Conservation (phyloP, 768 basidiomycete species). For the Serpula lacrymans region DNA sequence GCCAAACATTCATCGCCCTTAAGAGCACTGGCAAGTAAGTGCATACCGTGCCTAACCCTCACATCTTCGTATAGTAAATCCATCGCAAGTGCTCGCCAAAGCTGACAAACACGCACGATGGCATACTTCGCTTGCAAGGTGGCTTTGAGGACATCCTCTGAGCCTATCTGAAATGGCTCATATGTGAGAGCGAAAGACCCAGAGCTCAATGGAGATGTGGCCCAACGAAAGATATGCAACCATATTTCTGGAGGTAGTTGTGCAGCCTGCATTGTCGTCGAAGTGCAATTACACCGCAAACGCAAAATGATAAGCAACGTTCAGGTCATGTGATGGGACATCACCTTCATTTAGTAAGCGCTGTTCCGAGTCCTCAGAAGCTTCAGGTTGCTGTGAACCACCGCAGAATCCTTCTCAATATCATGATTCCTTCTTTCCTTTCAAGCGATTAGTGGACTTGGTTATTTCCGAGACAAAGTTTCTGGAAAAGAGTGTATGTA, state of each 20-base stretch:
- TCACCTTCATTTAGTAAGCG: too few species aligned
- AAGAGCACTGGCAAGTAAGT: slow-evolving; percentile 29
- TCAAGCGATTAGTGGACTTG: too few species aligned
- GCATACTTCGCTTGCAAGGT: slow-evolving; percentile 32
- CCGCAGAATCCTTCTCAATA: too few species aligned
- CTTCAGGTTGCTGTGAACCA: too few species aligned
- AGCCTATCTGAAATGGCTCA: slow-evolving; percentile 43
- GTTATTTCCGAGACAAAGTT: too few species aligned
- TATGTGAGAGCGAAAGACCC: slow-evolving; percentile 33
- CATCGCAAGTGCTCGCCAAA: slow-evolving; percentile 49
- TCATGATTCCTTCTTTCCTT: too few species aligned
- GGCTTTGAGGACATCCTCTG: slow-evolving; percentile 24
- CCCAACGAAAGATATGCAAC: slow-evolving; percentile 48
- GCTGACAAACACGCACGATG: slow-evolving; percentile 53
- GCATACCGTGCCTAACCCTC: slow-evolving; percentile 31
- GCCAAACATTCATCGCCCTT: slow-evolving; percentile 15
- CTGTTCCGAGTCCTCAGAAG: too few species aligned
- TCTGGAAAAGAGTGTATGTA: too few species aligned
- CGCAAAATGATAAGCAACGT: too few species aligned
- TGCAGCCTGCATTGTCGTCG: too few species aligned
- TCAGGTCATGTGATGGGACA: too few species aligned
- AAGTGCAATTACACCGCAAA: too few species aligned
- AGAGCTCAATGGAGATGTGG: slow-evolving; percentile 26
- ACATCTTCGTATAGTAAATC: slow-evolving; percentile 54
- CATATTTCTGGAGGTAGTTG: slow-evolving; percentile 53